Evolutionary conservation across 140 eudicot genomes (phyloP), one percentile per base, ranked within the genome.

Genomic region (Cichorium intybus): DNA sequence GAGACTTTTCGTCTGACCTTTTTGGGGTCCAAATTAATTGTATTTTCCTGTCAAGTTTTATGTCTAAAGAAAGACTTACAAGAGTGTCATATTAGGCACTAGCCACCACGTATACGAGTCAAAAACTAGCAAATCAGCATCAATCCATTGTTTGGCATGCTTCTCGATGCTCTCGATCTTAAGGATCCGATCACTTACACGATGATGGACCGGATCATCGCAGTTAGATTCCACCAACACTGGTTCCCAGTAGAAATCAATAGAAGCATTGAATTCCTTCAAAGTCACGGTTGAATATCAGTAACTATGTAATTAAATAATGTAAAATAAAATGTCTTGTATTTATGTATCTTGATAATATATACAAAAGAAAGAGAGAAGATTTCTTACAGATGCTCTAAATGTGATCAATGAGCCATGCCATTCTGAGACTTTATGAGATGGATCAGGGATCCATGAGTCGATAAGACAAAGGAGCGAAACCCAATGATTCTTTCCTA

Each of bases 221-320:
- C 77, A 60, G 12, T 82, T 87, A 0, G 93, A 84, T 51, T 87
- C 96, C 2, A 87, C 92, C 46, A 87, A 74, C 57, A 84, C 53
- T 8, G 95, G 95, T 6, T 85, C 84, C 95, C 95, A 87, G 27
- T 84, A 81, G 66, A 84, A 87, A 14, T 77, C 89, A 7, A 87
- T 81, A 1, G 92, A 72, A 5, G 75, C 92, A 75, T 84, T 84
- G 80, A 79, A 87, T 68, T 78, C 95, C 95, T 87, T 55, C 46
- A 20, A 66, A 33, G 60, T 45, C 47, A 67, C 49, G 23, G 24
- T 24, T 22, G 16, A 48, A 22, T 41, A 12, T 26, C 20, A 75
- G 39, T 62, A 52, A 39, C 63, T 21, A 60, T 37, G 5, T 51
- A 50, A 66, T n/a, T n/a, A n/a, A n/a, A n/a, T n/a, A n/a, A n/a